Evolutionary conservation across 345 rosid genomes (phyloP).

Genomic region (Jatropha curcas): DNA sequence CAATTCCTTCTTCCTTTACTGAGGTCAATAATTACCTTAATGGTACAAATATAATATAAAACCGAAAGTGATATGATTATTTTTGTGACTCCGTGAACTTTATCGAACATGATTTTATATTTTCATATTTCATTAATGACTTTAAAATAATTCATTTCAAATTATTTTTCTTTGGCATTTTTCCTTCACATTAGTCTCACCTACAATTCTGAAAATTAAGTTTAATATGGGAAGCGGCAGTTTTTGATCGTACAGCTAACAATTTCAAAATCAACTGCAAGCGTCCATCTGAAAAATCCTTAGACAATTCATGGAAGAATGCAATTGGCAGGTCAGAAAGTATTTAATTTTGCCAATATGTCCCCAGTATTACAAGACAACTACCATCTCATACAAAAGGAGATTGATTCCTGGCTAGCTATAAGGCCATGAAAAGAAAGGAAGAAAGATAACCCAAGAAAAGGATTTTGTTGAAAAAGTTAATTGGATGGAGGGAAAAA

Average conservation of each 20-base stretch:
- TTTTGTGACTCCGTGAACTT: no score
- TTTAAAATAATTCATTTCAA: no score
- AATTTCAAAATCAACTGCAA: background rate
- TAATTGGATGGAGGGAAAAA: background rate
- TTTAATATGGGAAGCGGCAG: background rate
- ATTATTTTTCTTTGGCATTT: no score
- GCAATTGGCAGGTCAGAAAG: background rate
- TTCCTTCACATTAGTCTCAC: background rate
- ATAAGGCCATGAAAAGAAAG: background rate
- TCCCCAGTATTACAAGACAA: slow-evolving; percentile 18
- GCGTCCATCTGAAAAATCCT: background rate
- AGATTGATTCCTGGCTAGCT: background rate
- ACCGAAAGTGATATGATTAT: no score
- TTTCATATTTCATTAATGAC: no score
- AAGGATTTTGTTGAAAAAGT: slow-evolving; percentile 15
- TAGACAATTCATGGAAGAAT: background rate
- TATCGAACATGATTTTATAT: no score
- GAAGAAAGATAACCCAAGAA: slow-evolving; percentile 4
- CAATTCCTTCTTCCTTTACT: no score
- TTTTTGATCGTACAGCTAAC: background rate
- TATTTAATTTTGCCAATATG: background rate
- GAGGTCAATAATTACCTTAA: no score
- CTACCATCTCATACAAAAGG: slow-evolving; percentile 15
- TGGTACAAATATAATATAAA: no score
- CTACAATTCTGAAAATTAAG: no score